Evolutionary conservation across 2,329 filamentous ascomycete genomes (phyloP), one percentile per base, ranked within the genome.

Genomic region (Sporothrix luriei): DNA sequence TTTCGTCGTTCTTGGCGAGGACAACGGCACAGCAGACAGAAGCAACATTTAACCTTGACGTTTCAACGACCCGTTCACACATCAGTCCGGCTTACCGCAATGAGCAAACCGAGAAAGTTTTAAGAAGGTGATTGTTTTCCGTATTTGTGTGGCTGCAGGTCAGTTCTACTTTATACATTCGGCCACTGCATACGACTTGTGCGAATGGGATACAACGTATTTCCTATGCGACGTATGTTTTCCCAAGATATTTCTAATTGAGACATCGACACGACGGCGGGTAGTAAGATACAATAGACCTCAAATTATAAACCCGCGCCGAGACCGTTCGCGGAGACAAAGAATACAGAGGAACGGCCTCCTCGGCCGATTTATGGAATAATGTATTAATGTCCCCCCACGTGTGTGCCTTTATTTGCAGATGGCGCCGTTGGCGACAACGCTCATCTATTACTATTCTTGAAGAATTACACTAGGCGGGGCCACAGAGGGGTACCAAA

Each of bases 331-430:
- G 38, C 38, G n/a, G 54, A 57, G 29, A 57, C 54, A 40, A 57
- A 57, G 52, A 40, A 61, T 16, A 61, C n/a, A 61, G 40, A 46
- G 38, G 11, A 38, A 1, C 38, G 24, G 40, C 11, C 40, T 3
- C 40, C 10, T 43, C 14, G 40, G 40, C 33, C 33, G 33, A 16
- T 43, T 13, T 43, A 16, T 43, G 40, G 19, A 19, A 14, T 43
- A 16, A 43, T 43, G 11, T 13, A 43, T 43, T 43, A 16, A 13
- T 43, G 40, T 1, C 14, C 51, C 66, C 66, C 66, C 66, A 68
- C 66, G 66, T 68, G 66, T 68, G 66, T 21, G 52, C n/a, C 24
- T 68, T 54, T 54, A 49, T 68, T 68, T 68, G 66, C 66, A 61
- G 19, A 19, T 51, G 66, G 64, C 64, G 64, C 64, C 48, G 51